A percentile compares a stretch with the other conserved stretches of the same genome.
phyloP scores from a whole-genome alignment of 164 flowering plant genomes.

The Piper longum region DNA sequence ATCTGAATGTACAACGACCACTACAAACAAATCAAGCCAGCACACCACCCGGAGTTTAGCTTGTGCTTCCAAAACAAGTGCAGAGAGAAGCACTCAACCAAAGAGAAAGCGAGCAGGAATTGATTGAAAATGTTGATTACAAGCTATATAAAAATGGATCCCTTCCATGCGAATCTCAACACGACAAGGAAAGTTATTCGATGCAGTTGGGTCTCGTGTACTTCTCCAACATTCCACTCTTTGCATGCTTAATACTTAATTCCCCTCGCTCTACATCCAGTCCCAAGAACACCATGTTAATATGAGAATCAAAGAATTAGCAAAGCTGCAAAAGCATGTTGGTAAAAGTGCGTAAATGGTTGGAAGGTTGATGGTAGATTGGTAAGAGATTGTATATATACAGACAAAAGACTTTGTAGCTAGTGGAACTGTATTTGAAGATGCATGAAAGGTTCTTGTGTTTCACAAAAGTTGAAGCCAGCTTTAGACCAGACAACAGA shows the following conservation, averaged over 20 bases:
- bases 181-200: background rate
- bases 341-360: too few relatives aligned
- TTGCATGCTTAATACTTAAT: background rate
- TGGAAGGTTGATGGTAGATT: too few relatives aligned
- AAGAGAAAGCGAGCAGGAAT: background rate
- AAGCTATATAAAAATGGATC: background rate
- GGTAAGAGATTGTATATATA: too few relatives aligned
- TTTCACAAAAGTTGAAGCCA: background rate
- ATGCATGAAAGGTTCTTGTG: too few relatives aligned
- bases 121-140: background rate
- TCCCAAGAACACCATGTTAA: background rate
- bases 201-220: background rate
- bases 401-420: too few relatives aligned
- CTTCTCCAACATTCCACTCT: background rate
- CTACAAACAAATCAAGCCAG: too few relatives aligned
- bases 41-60: too few relatives aligned
- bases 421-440: too few relatives aligned
- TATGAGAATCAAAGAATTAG: too few relatives aligned
- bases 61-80: too few relatives aligned
- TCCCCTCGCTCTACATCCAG: background rate
- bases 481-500: background rate
- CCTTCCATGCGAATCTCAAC: constrained; percentile 1
- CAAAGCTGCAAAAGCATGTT: background rate
- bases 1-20: too few relatives aligned
- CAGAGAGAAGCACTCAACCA: background rate